Conservation (phyloP, 179 eudicot species). For the Silene vulgaris region DNA sequence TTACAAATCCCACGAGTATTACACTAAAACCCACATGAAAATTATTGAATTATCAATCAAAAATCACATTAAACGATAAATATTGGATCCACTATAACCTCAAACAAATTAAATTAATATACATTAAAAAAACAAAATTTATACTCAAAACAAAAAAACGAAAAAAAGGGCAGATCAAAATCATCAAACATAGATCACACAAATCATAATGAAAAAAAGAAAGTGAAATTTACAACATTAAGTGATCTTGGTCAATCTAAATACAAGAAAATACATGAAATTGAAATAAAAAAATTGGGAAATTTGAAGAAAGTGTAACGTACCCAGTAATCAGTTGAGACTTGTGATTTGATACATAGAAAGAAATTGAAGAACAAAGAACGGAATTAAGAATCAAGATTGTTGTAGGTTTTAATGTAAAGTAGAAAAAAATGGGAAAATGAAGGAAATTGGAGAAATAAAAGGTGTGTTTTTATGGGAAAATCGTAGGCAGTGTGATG, state of each 20-base stretch:
- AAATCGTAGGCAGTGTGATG: not conserved
- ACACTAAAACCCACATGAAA: not conserved
- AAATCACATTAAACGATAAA: not conserved
- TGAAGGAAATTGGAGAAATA: not conserved
- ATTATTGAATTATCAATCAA: not conserved
- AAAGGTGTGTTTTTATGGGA: not conserved
- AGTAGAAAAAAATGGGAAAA: not conserved
- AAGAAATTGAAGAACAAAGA: not conserved
- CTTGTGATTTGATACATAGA: not conserved
- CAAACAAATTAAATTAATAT: too few relatives aligned
- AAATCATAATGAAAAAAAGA: too few relatives aligned
- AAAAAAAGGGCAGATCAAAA: too few relatives aligned
- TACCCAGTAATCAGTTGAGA: not conserved
- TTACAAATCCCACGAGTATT: not conserved
- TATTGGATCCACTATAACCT: too few relatives aligned
- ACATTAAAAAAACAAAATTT: too few relatives aligned
- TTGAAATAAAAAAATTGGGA: not conserved
- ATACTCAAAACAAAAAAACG: too few relatives aligned
- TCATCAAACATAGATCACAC: too few relatives aligned
- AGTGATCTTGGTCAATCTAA: too few relatives aligned
- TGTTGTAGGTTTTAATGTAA: not conserved
- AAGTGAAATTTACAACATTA: too few relatives aligned
- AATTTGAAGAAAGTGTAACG: not conserved
- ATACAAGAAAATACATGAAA: not conserved
- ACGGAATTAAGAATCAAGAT: not conserved